Evolutionary conservation across 176 grass and related monocot genomes (phyloP), one percentile per base, ranked within the genome.

Genomic region (Olyra latifolia): DNA sequence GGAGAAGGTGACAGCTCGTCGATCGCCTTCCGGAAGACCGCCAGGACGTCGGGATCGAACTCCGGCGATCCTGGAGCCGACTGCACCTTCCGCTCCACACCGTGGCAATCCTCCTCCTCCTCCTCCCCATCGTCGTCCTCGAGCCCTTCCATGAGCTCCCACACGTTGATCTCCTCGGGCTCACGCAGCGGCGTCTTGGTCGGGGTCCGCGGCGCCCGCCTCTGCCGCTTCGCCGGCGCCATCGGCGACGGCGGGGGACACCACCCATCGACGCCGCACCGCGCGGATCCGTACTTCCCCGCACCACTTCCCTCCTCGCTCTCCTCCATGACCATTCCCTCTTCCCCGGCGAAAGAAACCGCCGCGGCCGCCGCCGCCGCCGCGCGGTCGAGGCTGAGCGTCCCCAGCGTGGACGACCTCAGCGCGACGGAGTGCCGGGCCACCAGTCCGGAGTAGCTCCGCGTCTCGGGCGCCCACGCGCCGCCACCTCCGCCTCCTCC

Each of bases 81-180:
- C 48, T 1, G 9, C 17, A 40, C n/a, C 69, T 16, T 15, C 13
- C n/a, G 8, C 16, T 65, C 58, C 3, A 39, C 39, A 47, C 23
- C n/a, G 14, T 38, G 5, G 27, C 3, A 44, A 38, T 28, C 64
- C 7, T 27, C 6, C 15, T 62, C 43, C 3, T 50, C 13, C 2
- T 81, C 62, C 15, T 80, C 28, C 0, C 75, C 77, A 7, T 83
- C 84, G 6, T 69, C 38, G 80, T 92, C 82, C 17, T 91, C 93
- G 39, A 99, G 91, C 6, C 93, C 93, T 1, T 80, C 70, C 97
- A 99, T 99, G 79, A 99, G 93, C 85, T 99, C 97, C 97, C 91
- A 99, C 9, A 94, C 88, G 48, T 96, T 91, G 79, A 99, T 99
- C 69, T 88, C 76, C 87, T 99, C 97, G 1, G 93, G 91, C 39